Conservation (phyloP, 495 filamentous ascomycete species). For the Stereocaulon alpinum region DNA sequence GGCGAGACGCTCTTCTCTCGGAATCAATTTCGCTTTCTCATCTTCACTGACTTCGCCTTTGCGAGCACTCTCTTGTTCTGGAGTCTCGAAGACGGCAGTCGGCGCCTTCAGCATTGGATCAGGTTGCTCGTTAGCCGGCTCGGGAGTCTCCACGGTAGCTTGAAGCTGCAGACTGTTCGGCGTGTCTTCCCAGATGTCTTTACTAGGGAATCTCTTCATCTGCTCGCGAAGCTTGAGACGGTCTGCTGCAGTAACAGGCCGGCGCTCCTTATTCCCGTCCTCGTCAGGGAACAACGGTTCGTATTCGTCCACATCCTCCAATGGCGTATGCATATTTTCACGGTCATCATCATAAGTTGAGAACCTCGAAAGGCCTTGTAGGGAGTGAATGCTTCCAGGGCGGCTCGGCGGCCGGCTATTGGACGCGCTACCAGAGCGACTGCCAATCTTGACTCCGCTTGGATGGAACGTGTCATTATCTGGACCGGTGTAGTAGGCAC, state of each 20-base stretch:
- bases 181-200: constrained; percentile 95
- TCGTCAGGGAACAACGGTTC: constrained; percentile 92
- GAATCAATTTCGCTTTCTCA: constrained; percentile 38
- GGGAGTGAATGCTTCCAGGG: constrained; percentile 50
- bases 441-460: constrained; percentile 20
- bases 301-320: constrained; percentile 89
- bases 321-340: constrained; percentile 51
- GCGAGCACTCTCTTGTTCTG: constrained; percentile 45
- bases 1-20: constrained; percentile 36
- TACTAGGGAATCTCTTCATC: constrained; percentile 75
- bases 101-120: constrained; percentile 24
- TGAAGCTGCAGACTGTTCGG: constrained; percentile 76
- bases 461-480: constrained; percentile 27
- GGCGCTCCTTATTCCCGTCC: constrained; percentile 47
- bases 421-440: constrained; percentile 42
- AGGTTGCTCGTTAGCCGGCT: constrained; percentile 38
- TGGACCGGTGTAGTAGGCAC: constrained; percentile 42
- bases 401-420: constrained; percentile 65
- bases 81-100: constrained; percentile 39
- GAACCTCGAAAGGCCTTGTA: constrained; percentile 37
- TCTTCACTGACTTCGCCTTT: constrained; percentile 38
- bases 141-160: constrained; percentile 76
- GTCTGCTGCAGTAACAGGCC: constrained; percentile 46
- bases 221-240: constrained; percentile 53
- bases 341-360: constrained; percentile 40